These are phyloP conservation scores for Pelargonium fulgidum DNA, from an alignment of 441 rosid genomes.

Conservation along the genomic window DNA sequence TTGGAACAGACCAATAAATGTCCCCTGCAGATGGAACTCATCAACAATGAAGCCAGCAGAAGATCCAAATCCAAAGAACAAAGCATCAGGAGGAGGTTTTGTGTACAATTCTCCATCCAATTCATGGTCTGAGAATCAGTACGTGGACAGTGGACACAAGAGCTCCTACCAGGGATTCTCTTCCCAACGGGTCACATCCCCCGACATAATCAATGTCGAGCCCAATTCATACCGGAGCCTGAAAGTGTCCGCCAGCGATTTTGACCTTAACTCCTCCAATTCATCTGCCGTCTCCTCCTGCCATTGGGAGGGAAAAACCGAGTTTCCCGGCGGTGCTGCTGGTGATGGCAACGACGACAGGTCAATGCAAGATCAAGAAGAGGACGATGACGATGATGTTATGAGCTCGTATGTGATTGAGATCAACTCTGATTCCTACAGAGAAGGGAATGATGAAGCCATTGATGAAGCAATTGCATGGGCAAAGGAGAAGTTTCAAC, in stretches of 20 bases:
- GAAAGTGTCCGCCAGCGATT: conserved; percentile 43
- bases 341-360: neutral
- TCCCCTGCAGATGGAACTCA: conserved; percentile 67
- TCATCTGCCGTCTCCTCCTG: conserved; percentile 68
- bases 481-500: conserved; percentile 76
- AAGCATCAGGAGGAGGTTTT: conserved; percentile 34
- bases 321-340: conserved; percentile 10
- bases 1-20: conserved; percentile 58
- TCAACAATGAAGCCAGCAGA: conserved; percentile 28
- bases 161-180: conserved; percentile 40
- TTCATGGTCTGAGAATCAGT: conserved; percentile 23
- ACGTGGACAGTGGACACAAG: conserved; percentile 32
- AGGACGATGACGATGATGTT: conserved; percentile 47
- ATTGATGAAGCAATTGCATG: conserved; percentile 92
- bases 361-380: conserved; percentile 20
- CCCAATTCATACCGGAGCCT: conserved; percentile 45
- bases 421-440: conserved; percentile 47
- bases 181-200: conserved; percentile 41
- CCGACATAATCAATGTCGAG: conserved; percentile 57
- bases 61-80: conserved; percentile 19
- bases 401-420: conserved; percentile 85
- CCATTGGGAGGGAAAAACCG: conserved; percentile 19
- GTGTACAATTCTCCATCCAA: conserved; percentile 24
- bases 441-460: conserved; percentile 43
- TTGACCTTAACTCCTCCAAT: conserved; percentile 52